A percentile compares a stretch with the other conserved stretches of the same genome.
These are phyloP conservation scores for Rosa persica DNA, from an alignment of 306 rosid genomes.

Conservation along the genomic window DNA sequence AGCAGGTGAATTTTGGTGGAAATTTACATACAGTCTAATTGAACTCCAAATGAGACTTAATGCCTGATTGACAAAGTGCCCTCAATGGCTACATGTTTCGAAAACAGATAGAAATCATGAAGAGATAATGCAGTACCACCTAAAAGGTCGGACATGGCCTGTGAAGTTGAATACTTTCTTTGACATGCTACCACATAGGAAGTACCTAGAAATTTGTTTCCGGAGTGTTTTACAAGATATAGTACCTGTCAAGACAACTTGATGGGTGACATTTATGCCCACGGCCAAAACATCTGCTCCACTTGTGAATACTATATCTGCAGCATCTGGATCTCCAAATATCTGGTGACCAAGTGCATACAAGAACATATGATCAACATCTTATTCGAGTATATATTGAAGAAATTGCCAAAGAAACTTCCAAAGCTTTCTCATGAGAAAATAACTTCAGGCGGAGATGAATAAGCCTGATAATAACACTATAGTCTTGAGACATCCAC, in stretches of 20 bases:
- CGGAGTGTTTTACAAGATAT: not conserved
- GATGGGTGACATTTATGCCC: constrained; percentile 92
- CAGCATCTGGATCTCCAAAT: constrained; percentile 96
- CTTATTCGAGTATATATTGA: not conserved
- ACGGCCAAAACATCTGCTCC: constrained; percentile 79
- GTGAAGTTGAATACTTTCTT: not conserved
- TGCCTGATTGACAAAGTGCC: not conserved
- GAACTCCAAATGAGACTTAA: not conserved
- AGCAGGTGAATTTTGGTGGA: not conserved
- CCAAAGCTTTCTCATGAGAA: not conserved
- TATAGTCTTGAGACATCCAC: not conserved
- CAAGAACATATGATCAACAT: not conserved
- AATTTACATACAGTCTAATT: constrained; percentile 4
- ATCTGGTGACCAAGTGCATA: constrained; percentile 40
- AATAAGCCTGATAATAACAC: not conserved
- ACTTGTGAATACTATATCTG: constrained; percentile 81
- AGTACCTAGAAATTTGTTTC: not conserved
- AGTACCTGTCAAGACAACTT: constrained; percentile 73
- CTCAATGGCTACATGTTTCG: not conserved
- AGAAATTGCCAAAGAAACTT: not conserved
- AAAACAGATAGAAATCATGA: not conserved
- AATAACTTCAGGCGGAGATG: not conserved
- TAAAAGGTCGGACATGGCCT: not conserved
- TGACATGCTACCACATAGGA: not conserved
- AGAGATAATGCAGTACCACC: not conserved